Evolutionary conservation across 768 basidiomycete species (phyloP).

Genomic region (Trametes meyenii): DNA sequence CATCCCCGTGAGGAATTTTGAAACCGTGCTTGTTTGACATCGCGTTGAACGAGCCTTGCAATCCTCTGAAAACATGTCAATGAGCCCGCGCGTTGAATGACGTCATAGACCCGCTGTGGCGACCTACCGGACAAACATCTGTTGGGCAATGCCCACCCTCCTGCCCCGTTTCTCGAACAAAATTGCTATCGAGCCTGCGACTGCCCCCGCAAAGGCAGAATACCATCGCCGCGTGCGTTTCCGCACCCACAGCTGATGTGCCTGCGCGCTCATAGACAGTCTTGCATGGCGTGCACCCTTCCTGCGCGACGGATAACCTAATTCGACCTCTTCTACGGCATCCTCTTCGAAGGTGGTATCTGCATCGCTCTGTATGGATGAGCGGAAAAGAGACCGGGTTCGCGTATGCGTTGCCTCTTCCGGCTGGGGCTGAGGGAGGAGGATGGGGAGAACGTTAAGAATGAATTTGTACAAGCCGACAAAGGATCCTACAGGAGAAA

Average conservation of each 20-base stretch:
- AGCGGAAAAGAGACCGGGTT: constrained; percentile 26
- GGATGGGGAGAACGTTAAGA: constrained; percentile 74
- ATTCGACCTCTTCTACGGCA: constrained; percentile 24
- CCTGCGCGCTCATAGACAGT: constrained; percentile 63
- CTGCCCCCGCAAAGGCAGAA: constrained; percentile 73
- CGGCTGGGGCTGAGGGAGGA: constrained; percentile 50
- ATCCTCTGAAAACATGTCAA: constrained; percentile 56
- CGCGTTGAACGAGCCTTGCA: constrained; percentile 88
- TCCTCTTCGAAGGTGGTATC: constrained; percentile 27
- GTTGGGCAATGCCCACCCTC: constrained; percentile 75
- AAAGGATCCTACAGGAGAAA: constrained; percentile 59
- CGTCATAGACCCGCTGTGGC: not conserved
- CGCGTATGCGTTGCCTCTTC: constrained; percentile 30
- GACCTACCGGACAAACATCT: constrained; percentile 83
- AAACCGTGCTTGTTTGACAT: constrained; percentile 69
- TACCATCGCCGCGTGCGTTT: constrained; percentile 80
- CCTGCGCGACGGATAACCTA: constrained; percentile 12
- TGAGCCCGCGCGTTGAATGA: not conserved
- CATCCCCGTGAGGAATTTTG: constrained; percentile 78
- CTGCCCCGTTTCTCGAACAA: constrained; percentile 74
- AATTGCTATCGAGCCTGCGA: constrained; percentile 74
- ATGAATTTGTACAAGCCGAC: constrained; percentile 78
- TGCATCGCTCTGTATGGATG: not conserved
- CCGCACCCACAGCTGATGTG: constrained; percentile 61
- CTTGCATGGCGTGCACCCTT: constrained; percentile 41